Evolutionary conservation across 2,329 filamentous ascomycete species (phyloP).

Genomic region (Alternaria metachromatica): DNA sequence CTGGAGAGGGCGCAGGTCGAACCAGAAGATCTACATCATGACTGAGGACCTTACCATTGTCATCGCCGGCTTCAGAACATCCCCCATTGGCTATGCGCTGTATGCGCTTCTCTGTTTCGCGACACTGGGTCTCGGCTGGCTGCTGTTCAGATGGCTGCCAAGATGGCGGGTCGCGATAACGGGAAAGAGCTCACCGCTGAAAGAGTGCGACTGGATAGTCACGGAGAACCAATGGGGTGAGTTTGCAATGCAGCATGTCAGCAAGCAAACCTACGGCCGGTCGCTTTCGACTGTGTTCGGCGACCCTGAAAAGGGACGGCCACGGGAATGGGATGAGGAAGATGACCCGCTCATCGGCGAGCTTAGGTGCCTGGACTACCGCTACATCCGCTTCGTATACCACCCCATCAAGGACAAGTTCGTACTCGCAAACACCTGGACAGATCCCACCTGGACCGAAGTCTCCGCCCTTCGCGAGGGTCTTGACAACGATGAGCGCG

Average conservation of each 20-base stretch:
- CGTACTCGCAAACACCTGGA: slow-evolving; percentile 86
- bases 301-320: slow-evolving; percentile 66
- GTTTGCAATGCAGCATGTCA: slow-evolving; percentile 77
- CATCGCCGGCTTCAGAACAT: slow-evolving; percentile 88
- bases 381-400: slow-evolving; percentile 92
- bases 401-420: slow-evolving; percentile 91
- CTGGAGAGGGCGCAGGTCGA: slow-evolving; percentile 67
- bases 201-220: slow-evolving; percentile 86
- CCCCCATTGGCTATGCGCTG: slow-evolving; percentile 67
- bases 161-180: slow-evolving; percentile 81
- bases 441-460: slow-evolving; percentile 87
- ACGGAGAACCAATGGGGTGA: slow-evolving; percentile 98
- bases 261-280: slow-evolving; percentile 64
- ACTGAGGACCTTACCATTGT: slow-evolving; percentile 95
- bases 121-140: slow-evolving; percentile 79
- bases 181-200: slow-evolving; percentile 72
- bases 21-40: slow-evolving; percentile 90
- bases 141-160: slow-evolving; percentile 89
- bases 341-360: slow-evolving; percentile 77
- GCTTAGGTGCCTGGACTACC: slow-evolving; percentile 84
- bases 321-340: slow-evolving; percentile 73
- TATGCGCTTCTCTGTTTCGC: slow-evolving; percentile 75
- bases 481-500: slow-evolving; percentile 87
- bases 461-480: slow-evolving; percentile 76
- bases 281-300: slow-evolving; percentile 75